Evolutionary conservation across 192 early-diverging fungal genomes (phyloP).

Genomic region (Haplosporangium gracile): DNA sequence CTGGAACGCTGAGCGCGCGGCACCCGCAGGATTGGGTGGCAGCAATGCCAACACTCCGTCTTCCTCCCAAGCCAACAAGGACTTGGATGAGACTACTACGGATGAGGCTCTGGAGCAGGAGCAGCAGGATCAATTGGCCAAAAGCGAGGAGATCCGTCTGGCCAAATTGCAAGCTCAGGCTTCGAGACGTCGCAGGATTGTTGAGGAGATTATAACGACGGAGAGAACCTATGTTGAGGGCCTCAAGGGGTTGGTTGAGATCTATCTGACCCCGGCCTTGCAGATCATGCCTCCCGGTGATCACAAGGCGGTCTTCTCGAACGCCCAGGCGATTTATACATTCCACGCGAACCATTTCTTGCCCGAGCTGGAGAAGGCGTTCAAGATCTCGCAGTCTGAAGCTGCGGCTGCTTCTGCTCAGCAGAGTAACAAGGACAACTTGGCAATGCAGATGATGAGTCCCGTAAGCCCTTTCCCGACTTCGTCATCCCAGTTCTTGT

Average conservation of each 20-base stretch:
- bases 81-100: slow-evolving; percentile 5
- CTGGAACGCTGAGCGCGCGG: slow-evolving; percentile 43
- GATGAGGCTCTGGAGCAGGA: slow-evolving; percentile 16
- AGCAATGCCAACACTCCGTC: not conserved
- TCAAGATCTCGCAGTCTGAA: not conserved
- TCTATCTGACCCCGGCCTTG: slow-evolving; percentile 53
- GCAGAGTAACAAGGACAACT: not conserved
- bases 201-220: slow-evolving; percentile 85
- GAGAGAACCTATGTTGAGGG: slow-evolving; percentile 91
- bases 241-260: slow-evolving; percentile 76
- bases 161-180: slow-evolving; percentile 53
- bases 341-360: slow-evolving; percentile 85
- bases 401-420: not conserved
- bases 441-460: slow-evolving; percentile 6
- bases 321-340: slow-evolving; percentile 77
- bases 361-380: slow-evolving; percentile 67
- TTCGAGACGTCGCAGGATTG: slow-evolving; percentile 68
- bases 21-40: not conserved
- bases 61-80: not conserved
- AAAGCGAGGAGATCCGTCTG: slow-evolving; percentile 55
- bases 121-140: slow-evolving; percentile 16
- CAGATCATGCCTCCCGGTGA: slow-evolving; percentile 68
- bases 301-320: slow-evolving; percentile 77
- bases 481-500: slow-evolving; percentile 13
- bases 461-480: slow-evolving; percentile 45